Evolutionary conservation across 352 stramenopile genomes (phyloP).

Genomic region (Pythium dissotocum): DNA sequence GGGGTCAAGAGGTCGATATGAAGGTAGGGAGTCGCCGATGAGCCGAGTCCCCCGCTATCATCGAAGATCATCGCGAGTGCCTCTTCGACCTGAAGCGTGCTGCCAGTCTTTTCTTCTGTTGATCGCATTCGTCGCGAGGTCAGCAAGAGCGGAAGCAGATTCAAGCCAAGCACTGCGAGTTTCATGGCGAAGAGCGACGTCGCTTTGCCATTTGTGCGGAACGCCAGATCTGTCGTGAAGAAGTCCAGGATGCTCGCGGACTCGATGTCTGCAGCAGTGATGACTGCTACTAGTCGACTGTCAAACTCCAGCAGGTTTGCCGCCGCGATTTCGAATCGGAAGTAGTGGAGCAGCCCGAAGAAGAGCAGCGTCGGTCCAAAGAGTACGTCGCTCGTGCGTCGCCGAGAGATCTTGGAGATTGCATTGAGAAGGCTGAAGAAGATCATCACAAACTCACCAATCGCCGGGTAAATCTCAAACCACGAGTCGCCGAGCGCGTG

Average conservation of each 20-base stretch:
- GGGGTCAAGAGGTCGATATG: background rate
- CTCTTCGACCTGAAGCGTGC: background rate
- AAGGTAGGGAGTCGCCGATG: background rate
- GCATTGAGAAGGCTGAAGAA: slow-evolving; percentile 39
- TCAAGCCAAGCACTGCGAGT: slow-evolving; percentile 26
- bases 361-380: slow-evolving; percentile 36
- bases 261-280: slow-evolving; percentile 30
- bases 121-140: slow-evolving; percentile 1
- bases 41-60: slow-evolving; percentile 6
- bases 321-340: slow-evolving; percentile 23
- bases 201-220: slow-evolving; percentile 32
- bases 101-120: background rate
- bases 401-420: slow-evolving; percentile 24
- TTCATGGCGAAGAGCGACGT: slow-evolving; percentile 26
- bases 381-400: slow-evolving; percentile 30
- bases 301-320: slow-evolving; percentile 25
- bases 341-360: slow-evolving; percentile 32
- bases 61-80: background rate
- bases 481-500: slow-evolving; percentile 27
- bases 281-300: slow-evolving; percentile 18
- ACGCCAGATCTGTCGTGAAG: slow-evolving; percentile 29
- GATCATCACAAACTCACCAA: slow-evolving; percentile 24
- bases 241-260: slow-evolving; percentile 20
- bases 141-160: slow-evolving; percentile 25
- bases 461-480: slow-evolving; percentile 38